A percentile compares a stretch with the other conserved stretches of the same genome.
Conservation (phyloP, 306 rosid genomes). For the Leucaena leucocephala region DNA sequence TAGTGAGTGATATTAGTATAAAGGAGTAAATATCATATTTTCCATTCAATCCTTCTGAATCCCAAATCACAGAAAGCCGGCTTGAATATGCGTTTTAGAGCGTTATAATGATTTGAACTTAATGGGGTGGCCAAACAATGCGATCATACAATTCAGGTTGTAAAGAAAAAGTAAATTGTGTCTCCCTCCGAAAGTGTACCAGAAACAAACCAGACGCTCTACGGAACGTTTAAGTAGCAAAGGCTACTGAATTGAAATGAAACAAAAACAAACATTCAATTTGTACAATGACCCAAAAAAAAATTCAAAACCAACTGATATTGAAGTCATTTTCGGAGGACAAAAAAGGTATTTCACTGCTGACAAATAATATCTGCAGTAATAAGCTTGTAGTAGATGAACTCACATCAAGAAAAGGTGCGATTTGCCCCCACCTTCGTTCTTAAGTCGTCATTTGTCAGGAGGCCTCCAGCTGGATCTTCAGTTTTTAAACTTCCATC, state of each 20-base stretch:
- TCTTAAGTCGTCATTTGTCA: slow-evolving; percentile 41
- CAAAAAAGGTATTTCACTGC: not conserved
- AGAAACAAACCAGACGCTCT: not conserved
- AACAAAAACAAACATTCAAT: not conserved
- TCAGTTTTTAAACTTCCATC: slow-evolving; percentile 46
- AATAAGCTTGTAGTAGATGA: slow-evolving; percentile 25
- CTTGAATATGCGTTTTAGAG: not conserved
- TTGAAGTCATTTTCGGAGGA: not conserved
- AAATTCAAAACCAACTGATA: not conserved
- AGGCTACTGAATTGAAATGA: not conserved
- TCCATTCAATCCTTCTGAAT: slow-evolving; percentile 5
- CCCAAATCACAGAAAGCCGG: slow-evolving; percentile 5
- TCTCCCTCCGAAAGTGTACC: not conserved
- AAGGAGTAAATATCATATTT: slow-evolving; percentile 26
- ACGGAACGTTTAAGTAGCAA: not conserved
- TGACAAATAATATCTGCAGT: not conserved
- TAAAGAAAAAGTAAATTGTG: not conserved
- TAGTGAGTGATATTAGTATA: slow-evolving; percentile 12
- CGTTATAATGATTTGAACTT: slow-evolving; percentile 6
- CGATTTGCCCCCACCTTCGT: slow-evolving; percentile 54
- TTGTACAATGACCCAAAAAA: not conserved
- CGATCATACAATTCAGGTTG: slow-evolving; percentile 25
- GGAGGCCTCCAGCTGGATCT: slow-evolving; percentile 39
- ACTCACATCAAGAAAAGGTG: slow-evolving; percentile 69
- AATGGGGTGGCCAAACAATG: not conserved